These are phyloP conservation scores for Pestalotiopsis sp. DNA, from an alignment of 2,329 filamentous ascomycete species.

Conservation along the genomic window DNA sequence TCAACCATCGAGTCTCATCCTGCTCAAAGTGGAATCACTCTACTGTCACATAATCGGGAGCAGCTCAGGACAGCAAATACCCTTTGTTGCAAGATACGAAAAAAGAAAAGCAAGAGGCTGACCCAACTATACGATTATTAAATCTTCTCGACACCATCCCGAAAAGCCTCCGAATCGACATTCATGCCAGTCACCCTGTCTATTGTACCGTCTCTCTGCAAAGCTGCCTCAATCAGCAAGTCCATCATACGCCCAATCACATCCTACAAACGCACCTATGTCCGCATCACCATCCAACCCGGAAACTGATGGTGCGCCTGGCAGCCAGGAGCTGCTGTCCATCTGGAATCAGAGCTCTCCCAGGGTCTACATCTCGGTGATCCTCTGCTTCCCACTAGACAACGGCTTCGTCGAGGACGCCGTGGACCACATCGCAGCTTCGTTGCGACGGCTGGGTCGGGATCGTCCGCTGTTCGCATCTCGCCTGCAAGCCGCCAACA, in stretches of 20 bases:
- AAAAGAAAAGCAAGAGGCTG: background rate
- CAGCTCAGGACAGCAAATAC: background rate
- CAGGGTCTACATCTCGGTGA: constrained; percentile 34
- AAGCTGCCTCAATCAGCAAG: background rate
- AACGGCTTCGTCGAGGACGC: constrained; percentile 22
- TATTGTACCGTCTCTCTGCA: background rate
- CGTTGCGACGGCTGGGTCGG: constrained; percentile 27
- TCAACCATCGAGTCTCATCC: background rate
- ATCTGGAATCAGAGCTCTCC: constrained; percentile 35
- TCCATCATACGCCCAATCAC: background rate
- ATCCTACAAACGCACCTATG: constrained; percentile 5
- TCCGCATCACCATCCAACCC: constrained; percentile 1
- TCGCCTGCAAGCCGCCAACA: constrained; percentile 23
- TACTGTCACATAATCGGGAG: background rate
- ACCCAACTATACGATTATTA: background rate
- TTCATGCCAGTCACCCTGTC: background rate
- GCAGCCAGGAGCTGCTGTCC: constrained; percentile 27
- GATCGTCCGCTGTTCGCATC: constrained; percentile 31
- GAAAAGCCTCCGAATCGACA: background rate
- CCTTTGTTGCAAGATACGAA: background rate
- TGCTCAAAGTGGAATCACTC: background rate
- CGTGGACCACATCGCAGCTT: constrained; percentile 24
- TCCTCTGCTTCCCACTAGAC: constrained; percentile 33
- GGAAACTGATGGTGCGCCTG: constrained; percentile 17
- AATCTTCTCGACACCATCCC: background rate